Evolutionary conservation across 164 flowering plant genomes (phyloP), one percentile per base, ranked within the genome.

Genomic region (Kalanchoe fedtschenkoi): DNA sequence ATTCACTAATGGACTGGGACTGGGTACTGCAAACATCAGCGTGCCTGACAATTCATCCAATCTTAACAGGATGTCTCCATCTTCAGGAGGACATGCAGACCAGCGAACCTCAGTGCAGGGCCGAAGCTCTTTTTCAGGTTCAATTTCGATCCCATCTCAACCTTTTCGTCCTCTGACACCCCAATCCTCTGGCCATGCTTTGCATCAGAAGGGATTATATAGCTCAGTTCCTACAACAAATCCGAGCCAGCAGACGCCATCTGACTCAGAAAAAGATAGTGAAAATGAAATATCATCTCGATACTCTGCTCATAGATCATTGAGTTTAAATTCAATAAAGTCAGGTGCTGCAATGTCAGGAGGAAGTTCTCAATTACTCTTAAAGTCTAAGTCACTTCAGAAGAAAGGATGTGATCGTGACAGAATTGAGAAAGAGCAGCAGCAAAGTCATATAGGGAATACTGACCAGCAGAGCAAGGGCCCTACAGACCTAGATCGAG

Each of bases 31-130:
- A 22, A 22, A 8, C 55, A 47, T 22, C 55, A 47, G 24, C n/a
- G n/a, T n/a, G n/a, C n/a, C n/a, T n/a, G n/a, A n/a, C n/a, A n/a
- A n/a, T n/a, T n/a, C n/a, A n/a, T n/a, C n/a, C n/a, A n/a, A n/a
- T n/a, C n/a, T n/a, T n/a, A n/a, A n/a, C n/a, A n/a, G n/a, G n/a
- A n/a, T n/a, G n/a, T n/a, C n/a, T 8, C 4, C 28, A 7, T 9
- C 8, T 37, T 6, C 39, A 37, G 39, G 39, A 37, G 39, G 39
- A 0, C 7, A 21, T 44, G 13, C 51, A 4, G 51, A 44, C 6
- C 51, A 44, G 51, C 21, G n/a, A 44, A 24, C 51, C 51, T 44
- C 51, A n/a, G n/a, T n/a, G n/a, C n/a, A n/a, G n/a, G n/a, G n/a
- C n/a, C 24, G 24, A 44, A 37, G 39, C 11, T 37, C 39, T 8